These are phyloP conservation scores for Coccinonectria pachysandricola DNA, from an alignment of 2,329 filamentous ascomycete species.

Conservation along the genomic window DNA sequence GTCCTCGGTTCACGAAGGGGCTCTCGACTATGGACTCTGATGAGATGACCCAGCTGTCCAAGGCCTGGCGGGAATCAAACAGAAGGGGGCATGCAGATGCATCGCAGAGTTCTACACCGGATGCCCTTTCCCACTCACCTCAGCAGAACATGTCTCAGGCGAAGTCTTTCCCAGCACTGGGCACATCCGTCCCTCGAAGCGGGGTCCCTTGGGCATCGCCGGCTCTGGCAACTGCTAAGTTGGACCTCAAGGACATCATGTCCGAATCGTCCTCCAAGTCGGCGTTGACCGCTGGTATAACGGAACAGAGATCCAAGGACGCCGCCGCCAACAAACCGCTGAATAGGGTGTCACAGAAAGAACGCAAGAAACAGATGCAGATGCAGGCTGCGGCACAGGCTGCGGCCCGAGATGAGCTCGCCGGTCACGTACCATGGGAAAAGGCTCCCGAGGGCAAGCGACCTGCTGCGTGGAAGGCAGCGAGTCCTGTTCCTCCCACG, in stretches of 20 bases:
- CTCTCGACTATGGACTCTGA: slow-evolving; percentile 17
- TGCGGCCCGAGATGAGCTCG: slow-evolving; percentile 24
- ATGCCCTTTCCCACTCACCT: slow-evolving; percentile 13
- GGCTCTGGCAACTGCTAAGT: slow-evolving; percentile 47
- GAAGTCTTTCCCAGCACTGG: slow-evolving; percentile 2
- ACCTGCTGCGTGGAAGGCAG: slow-evolving; percentile 57
- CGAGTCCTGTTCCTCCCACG: slow-evolving; percentile 36
- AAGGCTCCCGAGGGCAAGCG: slow-evolving; percentile 25
- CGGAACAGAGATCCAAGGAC: slow-evolving; percentile 37
- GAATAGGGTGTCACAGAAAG: slow-evolving; percentile 76
- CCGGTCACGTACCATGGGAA: slow-evolving; percentile 34
- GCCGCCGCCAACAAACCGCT: slow-evolving; percentile 27
- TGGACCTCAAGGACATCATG: slow-evolving; percentile 73
- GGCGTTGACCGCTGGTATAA: slow-evolving; percentile 43
- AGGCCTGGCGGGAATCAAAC: slow-evolving; percentile 21
- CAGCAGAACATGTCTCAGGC: slow-evolving; percentile 5
- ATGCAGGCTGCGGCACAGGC: slow-evolving; percentile 42
- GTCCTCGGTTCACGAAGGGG: slow-evolving; percentile 8
- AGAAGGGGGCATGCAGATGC: slow-evolving; percentile 13
- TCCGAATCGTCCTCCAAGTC: slow-evolving; percentile 42
- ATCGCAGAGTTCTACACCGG: slow-evolving; percentile 5
- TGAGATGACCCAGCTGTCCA: slow-evolving; percentile 20
- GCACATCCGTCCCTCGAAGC: slow-evolving; percentile 6
- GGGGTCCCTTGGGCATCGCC: slow-evolving; percentile 40
- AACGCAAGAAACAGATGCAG: slow-evolving; percentile 75